Conservation (phyloP, 345 rosid genomes). For the Brassica carinata region DNA sequence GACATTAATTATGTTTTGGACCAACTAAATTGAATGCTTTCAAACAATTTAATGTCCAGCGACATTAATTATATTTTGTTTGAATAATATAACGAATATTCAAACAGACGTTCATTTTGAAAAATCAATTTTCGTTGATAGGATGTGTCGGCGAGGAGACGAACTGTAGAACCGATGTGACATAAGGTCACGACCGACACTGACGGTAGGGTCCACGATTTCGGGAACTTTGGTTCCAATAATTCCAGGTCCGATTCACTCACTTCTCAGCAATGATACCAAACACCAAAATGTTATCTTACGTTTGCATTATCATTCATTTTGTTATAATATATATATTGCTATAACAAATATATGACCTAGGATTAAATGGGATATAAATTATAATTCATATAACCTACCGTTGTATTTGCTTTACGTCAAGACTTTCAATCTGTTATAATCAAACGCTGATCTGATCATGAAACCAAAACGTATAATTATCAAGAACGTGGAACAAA, state of each 20-base stretch:
- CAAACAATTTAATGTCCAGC: background rate
- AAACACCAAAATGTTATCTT: slow-evolving; percentile 4
- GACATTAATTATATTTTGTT: background rate
- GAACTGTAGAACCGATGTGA: slow-evolving; percentile 15
- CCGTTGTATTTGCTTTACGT: background rate
- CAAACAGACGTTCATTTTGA: background rate
- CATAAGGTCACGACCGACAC: slow-evolving; percentile 29
- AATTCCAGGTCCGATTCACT: slow-evolving; percentile 22
- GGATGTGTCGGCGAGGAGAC: slow-evolving; percentile 32
- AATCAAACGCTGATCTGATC: background rate
- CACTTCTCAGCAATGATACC: slow-evolving; percentile 3
- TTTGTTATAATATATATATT: background rate
- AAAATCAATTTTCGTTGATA: background rate
- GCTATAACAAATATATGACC: background rate
- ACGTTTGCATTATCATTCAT: slow-evolving; percentile 3
- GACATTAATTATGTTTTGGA: background rate
- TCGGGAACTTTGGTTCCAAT: slow-evolving; percentile 21
- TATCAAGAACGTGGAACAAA: background rate
- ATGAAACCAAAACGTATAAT: background rate
- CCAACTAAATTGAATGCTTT: background rate
- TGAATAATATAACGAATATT: background rate
- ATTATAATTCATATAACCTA: background rate
- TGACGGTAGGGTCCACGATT: slow-evolving; percentile 24
- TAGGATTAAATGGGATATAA: background rate
- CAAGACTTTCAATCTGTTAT: background rate